phyloP scores from a whole-genome alignment of 176 grass and related monocot genomes.

The Avena eriantha region DNA sequence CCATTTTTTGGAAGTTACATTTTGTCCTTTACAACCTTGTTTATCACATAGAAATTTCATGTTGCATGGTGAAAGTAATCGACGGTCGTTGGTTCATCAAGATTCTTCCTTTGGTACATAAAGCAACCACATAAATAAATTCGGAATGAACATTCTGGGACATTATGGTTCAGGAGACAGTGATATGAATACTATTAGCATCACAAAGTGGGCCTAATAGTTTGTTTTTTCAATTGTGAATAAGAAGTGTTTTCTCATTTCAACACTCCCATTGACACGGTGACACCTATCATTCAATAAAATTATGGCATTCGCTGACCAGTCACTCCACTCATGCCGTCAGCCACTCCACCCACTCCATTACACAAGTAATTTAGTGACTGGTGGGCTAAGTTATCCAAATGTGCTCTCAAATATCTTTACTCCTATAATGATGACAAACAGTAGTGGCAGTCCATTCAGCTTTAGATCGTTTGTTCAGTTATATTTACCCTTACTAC shows the following conservation, averaged over 20 bases:
- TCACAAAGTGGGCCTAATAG: neutral
- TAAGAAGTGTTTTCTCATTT: neutral
- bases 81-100: neutral
- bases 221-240: neutral
- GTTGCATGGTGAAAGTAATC: neutral
- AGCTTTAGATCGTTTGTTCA: neutral
- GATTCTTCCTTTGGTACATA: neutral
- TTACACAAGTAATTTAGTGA: neutral
- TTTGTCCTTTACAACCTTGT: neutral
- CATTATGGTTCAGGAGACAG: neutral
- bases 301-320: neutral
- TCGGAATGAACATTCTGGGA: neutral
- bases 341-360: no score
- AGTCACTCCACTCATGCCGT: neutral
- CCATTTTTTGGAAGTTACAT: neutral
- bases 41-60: neutral
- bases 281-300: slow-evolving; percentile 7
- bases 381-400: neutral
- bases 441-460: neutral
- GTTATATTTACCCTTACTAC: neutral
- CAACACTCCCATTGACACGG: neutral
- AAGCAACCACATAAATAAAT: neutral
- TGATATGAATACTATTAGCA: neutral
- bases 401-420: neutral
- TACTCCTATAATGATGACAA: neutral